Conservation (phyloP, 2,329 filamentous ascomycete species). For the Colletotrichum sidae region DNA sequence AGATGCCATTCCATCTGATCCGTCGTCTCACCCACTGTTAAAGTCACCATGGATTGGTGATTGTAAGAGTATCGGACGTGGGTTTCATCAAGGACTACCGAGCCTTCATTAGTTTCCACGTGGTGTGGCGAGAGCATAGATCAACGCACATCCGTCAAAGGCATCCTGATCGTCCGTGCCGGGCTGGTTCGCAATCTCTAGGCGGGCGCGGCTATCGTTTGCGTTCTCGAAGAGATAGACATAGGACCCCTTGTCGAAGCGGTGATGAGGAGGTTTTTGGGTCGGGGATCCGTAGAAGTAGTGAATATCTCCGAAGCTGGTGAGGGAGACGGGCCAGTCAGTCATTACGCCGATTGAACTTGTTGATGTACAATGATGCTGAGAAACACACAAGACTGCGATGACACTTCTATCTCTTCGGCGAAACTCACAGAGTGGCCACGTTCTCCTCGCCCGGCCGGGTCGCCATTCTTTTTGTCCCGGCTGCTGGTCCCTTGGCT, state of each 20-base stretch:
- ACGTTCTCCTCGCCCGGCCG: slow-evolving; percentile 63
- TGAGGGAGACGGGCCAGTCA: slow-evolving; percentile 38
- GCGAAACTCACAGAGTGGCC: slow-evolving; percentile 59
- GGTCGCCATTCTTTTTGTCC: slow-evolving; percentile 54
- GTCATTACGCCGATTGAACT: slow-evolving; percentile 27
- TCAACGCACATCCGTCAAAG: slow-evolving; percentile 77
- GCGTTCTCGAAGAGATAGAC: slow-evolving; percentile 84
- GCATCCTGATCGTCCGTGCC: slow-evolving; percentile 83
- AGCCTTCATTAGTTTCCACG: slow-evolving; percentile 37
- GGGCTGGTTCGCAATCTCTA: slow-evolving; percentile 81
- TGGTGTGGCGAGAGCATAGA: background rate
- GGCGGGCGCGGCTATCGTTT: slow-evolving; percentile 72
- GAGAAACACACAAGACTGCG: too few species aligned
- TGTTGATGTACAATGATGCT: too few species aligned
- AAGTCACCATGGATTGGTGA: slow-evolving; percentile 76
- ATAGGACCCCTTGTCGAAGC: slow-evolving; percentile 84
- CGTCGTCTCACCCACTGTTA: slow-evolving; percentile 68
- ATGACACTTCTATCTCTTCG: too few species aligned
- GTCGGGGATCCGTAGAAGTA: slow-evolving; percentile 80
- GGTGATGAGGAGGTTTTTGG: slow-evolving; percentile 78
- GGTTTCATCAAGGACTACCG: slow-evolving; percentile 74
- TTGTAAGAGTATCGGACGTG: slow-evolving; percentile 78
- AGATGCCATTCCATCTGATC: slow-evolving; percentile 78
- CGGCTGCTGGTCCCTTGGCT: background rate
- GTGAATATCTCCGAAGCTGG: slow-evolving; percentile 81